A percentile compares a stretch with the other conserved stretches of the same genome.
These are phyloP conservation scores for Zymoseptoria pseudotritici DNA, from an alignment of 2,329 filamentous ascomycete species.

Conservation along the genomic window DNA sequence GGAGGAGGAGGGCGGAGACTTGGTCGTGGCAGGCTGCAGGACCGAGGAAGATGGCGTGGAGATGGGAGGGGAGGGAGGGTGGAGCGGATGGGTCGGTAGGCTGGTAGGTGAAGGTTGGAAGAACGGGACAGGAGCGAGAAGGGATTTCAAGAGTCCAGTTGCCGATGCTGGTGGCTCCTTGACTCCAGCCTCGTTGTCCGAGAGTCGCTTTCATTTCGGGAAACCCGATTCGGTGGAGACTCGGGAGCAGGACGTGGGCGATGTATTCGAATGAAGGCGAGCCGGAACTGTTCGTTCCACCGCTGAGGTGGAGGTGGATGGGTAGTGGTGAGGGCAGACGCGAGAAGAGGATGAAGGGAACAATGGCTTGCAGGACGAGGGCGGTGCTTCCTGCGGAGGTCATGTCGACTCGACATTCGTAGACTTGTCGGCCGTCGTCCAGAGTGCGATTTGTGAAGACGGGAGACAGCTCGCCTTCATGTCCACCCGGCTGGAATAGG, in stretches of 20 bases:
- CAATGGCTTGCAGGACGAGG: constrained; percentile 52
- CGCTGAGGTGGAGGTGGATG: constrained; percentile 41
- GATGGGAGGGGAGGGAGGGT: constrained; percentile 6
- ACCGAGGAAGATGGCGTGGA: constrained; percentile 33
- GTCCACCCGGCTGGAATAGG: constrained; percentile 30
- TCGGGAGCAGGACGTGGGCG: constrained; percentile 48
- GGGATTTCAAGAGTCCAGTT: constrained; percentile 43
- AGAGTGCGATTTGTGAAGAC: constrained; percentile 15
- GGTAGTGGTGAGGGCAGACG: constrained; percentile 12
- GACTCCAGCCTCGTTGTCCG: constrained; percentile 48
- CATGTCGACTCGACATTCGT: constrained; percentile 36
- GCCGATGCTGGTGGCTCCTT: constrained; percentile 41
- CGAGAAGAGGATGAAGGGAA: constrained; percentile 49
- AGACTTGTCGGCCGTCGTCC: constrained; percentile 13
- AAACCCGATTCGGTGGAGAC: constrained; percentile 45
- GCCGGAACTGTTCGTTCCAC: constrained; percentile 52
- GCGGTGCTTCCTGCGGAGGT: constrained; percentile 47
- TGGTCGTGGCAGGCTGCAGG: constrained; percentile 28
- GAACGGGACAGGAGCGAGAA: constrained; percentile 26
- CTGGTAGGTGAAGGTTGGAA: constrained; percentile 33
- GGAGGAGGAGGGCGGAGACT: constrained; percentile 8
- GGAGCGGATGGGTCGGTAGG: constrained; percentile 16
- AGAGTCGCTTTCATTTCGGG: constrained; percentile 38
- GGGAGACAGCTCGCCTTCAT: constrained; percentile 7
- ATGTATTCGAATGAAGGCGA: constrained; percentile 52